Evolutionary conservation across 2,329 filamentous ascomycete species (phyloP).

Genomic region (Fusarium nurragi): DNA sequence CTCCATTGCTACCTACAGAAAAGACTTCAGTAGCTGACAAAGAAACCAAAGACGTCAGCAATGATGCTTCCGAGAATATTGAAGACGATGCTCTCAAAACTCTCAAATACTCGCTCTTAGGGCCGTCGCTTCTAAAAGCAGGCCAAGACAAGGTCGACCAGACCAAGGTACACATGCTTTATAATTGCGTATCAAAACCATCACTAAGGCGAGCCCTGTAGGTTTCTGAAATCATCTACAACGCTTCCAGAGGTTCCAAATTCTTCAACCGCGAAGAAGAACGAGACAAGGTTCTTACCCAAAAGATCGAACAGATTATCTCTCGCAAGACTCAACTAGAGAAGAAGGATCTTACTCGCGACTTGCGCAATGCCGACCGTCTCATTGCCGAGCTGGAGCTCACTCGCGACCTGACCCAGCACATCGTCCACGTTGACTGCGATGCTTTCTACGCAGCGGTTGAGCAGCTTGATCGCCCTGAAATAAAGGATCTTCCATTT

Average conservation of each 20-base stretch:
- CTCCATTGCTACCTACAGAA: conserved; percentile 17
- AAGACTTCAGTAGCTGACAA: background rate
- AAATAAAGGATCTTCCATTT: conserved; percentile 87
- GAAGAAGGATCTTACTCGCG: conserved; percentile 75
- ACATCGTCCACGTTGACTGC: conserved; percentile 92
- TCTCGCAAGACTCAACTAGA: conserved; percentile 80
- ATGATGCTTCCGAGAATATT: conserved; percentile 10
- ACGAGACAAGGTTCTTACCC: conserved; percentile 82
- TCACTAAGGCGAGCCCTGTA: conserved; percentile 45
- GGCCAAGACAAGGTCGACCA: conserved; percentile 96
- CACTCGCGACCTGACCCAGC: conserved; percentile 81
- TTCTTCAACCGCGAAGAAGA: conserved; percentile 92
- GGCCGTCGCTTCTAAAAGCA: conserved; percentile 91
- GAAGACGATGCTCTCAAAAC: conserved; percentile 54
- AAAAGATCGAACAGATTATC: conserved; percentile 84
- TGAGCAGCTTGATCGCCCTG: conserved; percentile 83
- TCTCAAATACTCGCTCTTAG: conserved; percentile 88
- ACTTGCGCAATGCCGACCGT: conserved; percentile 81
- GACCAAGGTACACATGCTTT: conserved; percentile 66
- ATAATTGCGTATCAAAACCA: too few relatives aligned
- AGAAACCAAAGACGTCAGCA: conserved; percentile 3
- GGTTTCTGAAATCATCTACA: conserved; percentile 97
- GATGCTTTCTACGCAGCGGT: conserved; percentile 98
- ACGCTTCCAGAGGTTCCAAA: conserved; percentile 94
- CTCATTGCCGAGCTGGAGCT: conserved; percentile 82